Conservation (phyloP, 2,329 filamentous ascomycete genomes). For the Ambrosiella cleistominuta region DNA sequence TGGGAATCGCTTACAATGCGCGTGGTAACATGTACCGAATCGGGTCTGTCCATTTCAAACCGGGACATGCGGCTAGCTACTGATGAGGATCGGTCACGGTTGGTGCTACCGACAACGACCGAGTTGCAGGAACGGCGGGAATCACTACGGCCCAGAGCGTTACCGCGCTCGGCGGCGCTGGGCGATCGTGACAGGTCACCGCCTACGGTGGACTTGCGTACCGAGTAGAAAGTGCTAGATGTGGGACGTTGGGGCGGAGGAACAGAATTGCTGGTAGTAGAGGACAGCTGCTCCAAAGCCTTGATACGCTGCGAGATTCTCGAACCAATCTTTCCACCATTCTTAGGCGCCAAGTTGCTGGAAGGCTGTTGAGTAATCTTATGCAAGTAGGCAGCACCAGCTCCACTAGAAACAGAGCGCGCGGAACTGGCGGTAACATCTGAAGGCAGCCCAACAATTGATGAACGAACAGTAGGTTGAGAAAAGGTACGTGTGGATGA, state of each 20-base stretch:
- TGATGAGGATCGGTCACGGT: conserved; percentile 33
- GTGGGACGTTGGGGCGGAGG: conserved; percentile 20
- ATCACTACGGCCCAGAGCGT: conserved; percentile 22
- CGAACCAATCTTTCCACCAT: conserved; percentile 65
- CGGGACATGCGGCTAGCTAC: conserved; percentile 38
- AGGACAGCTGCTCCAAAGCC: conserved; percentile 64
- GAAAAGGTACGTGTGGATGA: conserved; percentile 30
- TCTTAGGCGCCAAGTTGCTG: conserved; percentile 39
- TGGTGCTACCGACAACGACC: conserved; percentile 22
- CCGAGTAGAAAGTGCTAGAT: conserved; percentile 43
- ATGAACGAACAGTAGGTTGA: conserved; percentile 22
- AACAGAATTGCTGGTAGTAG: conserved; percentile 15
- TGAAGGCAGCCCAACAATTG: conserved; percentile 26
- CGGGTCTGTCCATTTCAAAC: conserved; percentile 30
- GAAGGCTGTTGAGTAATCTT: conserved; percentile 34
- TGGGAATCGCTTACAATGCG: conserved; percentile 55
- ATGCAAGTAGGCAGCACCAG: conserved; percentile 36
- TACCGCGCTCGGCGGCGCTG: conserved; percentile 28
- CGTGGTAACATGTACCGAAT: conserved; percentile 73
- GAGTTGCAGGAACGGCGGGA: conserved; percentile 28
- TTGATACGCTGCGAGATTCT: conserved; percentile 89
- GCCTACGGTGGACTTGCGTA: conserved; percentile 26
- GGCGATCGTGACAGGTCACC: conserved; percentile 27
- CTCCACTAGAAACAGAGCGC: conserved; percentile 34
- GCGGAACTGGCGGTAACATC: conserved; percentile 29